Base-by-base conservation (phyloP, 768 basidiomycete genomes). In the Suillus discolor region DNA sequence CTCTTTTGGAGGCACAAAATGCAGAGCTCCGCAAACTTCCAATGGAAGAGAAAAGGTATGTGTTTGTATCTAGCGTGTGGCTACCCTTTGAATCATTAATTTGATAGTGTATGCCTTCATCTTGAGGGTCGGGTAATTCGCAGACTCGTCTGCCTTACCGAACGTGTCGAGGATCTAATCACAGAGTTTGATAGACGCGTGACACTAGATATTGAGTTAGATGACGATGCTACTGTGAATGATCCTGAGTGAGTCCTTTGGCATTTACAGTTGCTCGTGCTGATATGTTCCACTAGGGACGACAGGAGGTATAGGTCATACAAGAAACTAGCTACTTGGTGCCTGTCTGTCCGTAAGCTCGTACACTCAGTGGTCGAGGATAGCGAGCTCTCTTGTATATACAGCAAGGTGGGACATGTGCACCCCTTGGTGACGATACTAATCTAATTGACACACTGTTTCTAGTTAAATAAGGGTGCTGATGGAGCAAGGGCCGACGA, bases 1-100 rank as follows among this genome's bases (percentile, higher is more conserved):
- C 62, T 13, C 3, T 49, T 8, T 57, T 71, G 4, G 55, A 71
- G 42, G 39, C 49, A 3, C 62, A 71, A 31, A 69, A 71, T 34
- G 41, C 42, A 0, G 23, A 34, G 0, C 64, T 69, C 3, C 13
- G 6, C 47, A 49, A 49, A 49, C 47, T 5, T 0, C 51, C 6
- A 47, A 23, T 7, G 13, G 23, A 25, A 15, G 47, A 18, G 38
- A 11, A 2, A 61, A 61, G 25, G 23, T 18, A 12, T 62, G 45
- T 0, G 61, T 49, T 1, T 12, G 13, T 6, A 13, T 49, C 47
- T 13, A 15, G 47, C 15, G 13, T 25, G 1, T 5, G 23, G 23
- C 25, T 25, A 15, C 23, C 23, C 47, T 23, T 25, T 49, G 47
- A 49, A 6, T 6, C 13, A 25, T 25, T 49, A 6, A 25, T 11